Evolutionary conservation across 2,329 filamentous ascomycete genomes (phyloP).

Genomic region (Trichoderma brevicompactum): DNA sequence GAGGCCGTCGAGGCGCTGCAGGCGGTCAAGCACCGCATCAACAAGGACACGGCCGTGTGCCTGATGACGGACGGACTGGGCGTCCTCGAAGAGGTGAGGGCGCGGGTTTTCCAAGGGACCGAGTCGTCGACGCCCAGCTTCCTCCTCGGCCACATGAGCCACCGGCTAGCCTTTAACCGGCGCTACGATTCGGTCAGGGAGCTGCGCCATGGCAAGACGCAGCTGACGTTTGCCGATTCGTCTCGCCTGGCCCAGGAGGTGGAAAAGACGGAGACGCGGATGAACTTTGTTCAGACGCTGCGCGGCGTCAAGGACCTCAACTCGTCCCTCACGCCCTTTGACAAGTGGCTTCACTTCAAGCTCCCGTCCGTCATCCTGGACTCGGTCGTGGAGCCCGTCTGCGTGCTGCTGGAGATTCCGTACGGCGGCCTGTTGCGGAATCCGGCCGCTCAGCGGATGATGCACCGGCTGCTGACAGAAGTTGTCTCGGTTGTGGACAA

Average conservation of each 20-base stretch:
- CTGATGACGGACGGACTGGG: conserved; percentile 85
- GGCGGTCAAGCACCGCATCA: conserved; percentile 67
- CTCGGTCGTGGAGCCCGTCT: conserved; percentile 79
- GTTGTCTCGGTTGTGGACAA: conserved; percentile 70
- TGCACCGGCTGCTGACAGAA: conserved; percentile 74
- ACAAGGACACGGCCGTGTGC: conserved; percentile 70
- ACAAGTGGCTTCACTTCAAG: conserved; percentile 68
- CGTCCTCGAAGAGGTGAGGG: conserved; percentile 76
- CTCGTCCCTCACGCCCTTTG: conserved; percentile 35
- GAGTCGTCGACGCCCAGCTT: conserved; percentile 68
- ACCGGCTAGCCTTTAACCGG: conserved; percentile 51
- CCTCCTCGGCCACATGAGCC: conserved; percentile 67
- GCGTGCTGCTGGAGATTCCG: conserved; percentile 74
- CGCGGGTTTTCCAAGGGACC: conserved; percentile 69
- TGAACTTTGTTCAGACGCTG: conserved; percentile 35
- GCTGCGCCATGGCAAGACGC: conserved; percentile 40
- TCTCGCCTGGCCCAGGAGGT: conserved; percentile 23
- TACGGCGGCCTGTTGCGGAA: conserved; percentile 75
- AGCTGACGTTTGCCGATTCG: conserved; percentile 38
- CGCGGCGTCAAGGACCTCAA: conserved; percentile 34
- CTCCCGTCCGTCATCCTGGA: conserved; percentile 78
- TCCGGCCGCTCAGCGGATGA: conserved; percentile 64
- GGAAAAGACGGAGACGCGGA: conserved; percentile 32
- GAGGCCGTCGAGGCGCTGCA: conserved; percentile 60
- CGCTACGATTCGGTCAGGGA: conserved; percentile 47